Base-by-base conservation (phyloP, 495 filamentous ascomycete species). In the Cercophora sp. region DNA sequence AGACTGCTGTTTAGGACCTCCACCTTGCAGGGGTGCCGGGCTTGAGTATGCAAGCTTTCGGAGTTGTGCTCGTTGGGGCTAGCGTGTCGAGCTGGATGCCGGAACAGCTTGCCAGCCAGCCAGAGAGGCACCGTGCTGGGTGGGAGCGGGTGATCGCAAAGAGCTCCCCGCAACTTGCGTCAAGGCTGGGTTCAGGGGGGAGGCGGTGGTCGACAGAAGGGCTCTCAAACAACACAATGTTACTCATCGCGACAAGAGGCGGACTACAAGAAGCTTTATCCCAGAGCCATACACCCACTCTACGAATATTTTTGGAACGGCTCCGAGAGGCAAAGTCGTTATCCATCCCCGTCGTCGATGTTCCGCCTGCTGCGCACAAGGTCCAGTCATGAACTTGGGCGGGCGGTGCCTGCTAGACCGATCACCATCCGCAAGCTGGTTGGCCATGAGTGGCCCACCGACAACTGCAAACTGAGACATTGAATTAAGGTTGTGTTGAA, bases 11-110 rank as follows among this genome's bases (percentile, higher is more conserved):
- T 55, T 58, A 25, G 51, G 46, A 52, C 11, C 46, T 34, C 27
- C 43, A 34, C 35, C 25, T 40, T 51, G 51, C 51, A 58, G 55
- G 40, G 56, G 27, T 49, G 32, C 37, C 44, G 37, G 58, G 48
- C 58, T 44, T 45, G 35, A 47, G 11, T 49, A 62, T 68, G 65
- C 61, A 64, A 56, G 57, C 11, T 48, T 57, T 66, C 63, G 61
- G 65, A 49, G 45, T 56, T 63, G 37, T 24, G 32, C 59, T 51
- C 16, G 47, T 67, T 60, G 32, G 62, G 60, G 58, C 57, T 67
- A 65, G 62, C 60, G 64, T 51, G 42, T n/a, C 34, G 24, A 55
- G 47, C 37, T 35, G 42, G 19, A 56, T 42, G 44, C 54, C 32
- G 42, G 48, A 15, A 16, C n/a, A 27, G 15, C 11, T 50, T 39